Percentiles rank a stretch among this genome's conserved stretches.
These are phyloP conservation scores for Platanthera guangdongensis DNA, from an alignment of 106 monocot genomes.

Conservation along the genomic window DNA sequence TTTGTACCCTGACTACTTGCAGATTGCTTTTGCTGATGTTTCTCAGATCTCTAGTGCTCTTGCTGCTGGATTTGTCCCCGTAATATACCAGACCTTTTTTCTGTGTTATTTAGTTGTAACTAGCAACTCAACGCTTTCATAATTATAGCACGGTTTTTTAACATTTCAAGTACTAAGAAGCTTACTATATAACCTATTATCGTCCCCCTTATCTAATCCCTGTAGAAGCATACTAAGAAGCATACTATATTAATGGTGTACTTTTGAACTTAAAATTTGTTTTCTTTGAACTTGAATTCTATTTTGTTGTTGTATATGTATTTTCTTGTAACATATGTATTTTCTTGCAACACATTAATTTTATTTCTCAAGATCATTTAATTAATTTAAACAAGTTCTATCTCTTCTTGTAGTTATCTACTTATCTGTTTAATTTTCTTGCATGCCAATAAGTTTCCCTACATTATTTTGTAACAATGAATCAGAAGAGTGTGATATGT, in stretches of 20 bases:
- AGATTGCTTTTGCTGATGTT: constrained; percentile 68
- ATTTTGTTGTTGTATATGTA: not conserved
- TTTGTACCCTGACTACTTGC: constrained; percentile 15
- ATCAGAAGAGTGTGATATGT: not conserved
- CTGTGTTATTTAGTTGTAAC: not conserved
- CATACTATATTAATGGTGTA: too few relatives aligned
- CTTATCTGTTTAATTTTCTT: too few relatives aligned
- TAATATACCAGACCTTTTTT: constrained; percentile 31
- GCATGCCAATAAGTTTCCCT: too few relatives aligned
- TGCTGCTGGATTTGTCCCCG: constrained; percentile 78
- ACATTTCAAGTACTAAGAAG: not conserved
- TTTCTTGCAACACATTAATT: not conserved
- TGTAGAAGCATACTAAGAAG: not conserved
- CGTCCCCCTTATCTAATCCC: not conserved
- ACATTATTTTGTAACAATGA: not conserved
- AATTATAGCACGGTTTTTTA: not conserved
- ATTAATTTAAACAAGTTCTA: not conserved
- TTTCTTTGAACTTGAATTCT: too few relatives aligned
- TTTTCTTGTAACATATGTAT: not conserved
- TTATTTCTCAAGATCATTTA: not conserved
- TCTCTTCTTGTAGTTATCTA: too few relatives aligned
- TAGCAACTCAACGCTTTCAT: not conserved
- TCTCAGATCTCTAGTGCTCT: constrained; percentile 52
- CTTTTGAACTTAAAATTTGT: too few relatives aligned
- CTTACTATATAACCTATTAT: not conserved